Conservation (phyloP, 179 eudicot species). For the Carnegiea gigantea region DNA sequence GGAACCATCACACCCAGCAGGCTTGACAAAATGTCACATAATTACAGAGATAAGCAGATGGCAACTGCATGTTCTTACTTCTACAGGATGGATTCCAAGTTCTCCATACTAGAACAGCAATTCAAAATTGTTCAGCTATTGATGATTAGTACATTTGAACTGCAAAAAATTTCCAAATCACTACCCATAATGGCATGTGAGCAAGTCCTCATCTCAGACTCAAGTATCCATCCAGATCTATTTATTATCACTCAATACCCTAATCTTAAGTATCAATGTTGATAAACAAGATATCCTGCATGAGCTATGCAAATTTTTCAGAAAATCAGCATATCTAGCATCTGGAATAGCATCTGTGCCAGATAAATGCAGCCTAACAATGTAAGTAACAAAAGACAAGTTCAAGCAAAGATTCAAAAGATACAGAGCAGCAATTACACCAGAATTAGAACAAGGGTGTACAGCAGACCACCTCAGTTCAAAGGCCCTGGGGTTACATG, state of each 20-base stretch:
- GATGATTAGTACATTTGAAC: not conserved
- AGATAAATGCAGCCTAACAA: not conserved
- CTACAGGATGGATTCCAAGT: not conserved
- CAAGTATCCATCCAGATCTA: not conserved
- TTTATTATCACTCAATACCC: not conserved
- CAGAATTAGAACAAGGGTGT: not conserved
- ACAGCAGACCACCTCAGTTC: not conserved
- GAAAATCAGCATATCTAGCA: not conserved
- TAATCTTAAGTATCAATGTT: no score
- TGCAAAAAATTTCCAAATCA: not conserved
- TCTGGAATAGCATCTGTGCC: not conserved
- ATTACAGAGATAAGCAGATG: not conserved
- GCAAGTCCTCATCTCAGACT: not conserved
- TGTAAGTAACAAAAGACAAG: not conserved
- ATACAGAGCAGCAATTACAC: not conserved
- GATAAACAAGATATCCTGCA: no score
- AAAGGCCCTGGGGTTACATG: not conserved
- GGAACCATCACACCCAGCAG: not conserved
- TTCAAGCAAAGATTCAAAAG: not conserved
- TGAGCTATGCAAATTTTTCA: not conserved
- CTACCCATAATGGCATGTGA: no score
- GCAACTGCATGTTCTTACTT: not conserved
- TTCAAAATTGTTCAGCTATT: not conserved
- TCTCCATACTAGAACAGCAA: not conserved
- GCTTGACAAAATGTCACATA: not conserved